Evolutionary conservation across 2,329 filamentous ascomycete species (phyloP), one percentile per base, ranked within the genome.

Genomic region (Penicillium janthinellum): DNA sequence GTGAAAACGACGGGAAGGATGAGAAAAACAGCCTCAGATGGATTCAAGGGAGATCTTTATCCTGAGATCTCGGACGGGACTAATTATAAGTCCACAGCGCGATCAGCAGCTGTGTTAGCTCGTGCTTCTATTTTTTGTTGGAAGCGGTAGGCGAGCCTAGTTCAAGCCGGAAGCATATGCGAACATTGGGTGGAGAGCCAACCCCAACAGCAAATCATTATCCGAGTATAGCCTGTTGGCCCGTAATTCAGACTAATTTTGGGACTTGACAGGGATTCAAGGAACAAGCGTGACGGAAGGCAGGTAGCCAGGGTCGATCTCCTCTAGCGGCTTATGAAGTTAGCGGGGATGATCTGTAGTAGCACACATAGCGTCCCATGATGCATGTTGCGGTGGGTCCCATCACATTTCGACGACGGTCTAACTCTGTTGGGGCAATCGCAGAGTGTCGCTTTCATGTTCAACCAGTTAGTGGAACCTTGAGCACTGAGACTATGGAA

Each of bases 1-100:
- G 67, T 62, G 65, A 66, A 71, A 70, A 67, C 65, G 64, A 65
- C 64, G 57, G 64, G 64, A 65, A 65, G 58, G 64, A 58, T 47
- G 44, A 47, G 44, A 31, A 47, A 47, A 31, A 10, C 25, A 17
- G 2, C 28, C 25, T 22, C 11, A 5, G 28, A 31, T 15, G 44
- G 44, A 25, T 31, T 25, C 22, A 47, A 28, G 22, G 8, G 28
- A 47, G 22, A 47, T 47, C 44, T 22, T 47, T 47, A 28, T 28
- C 28, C 44, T 31, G 44, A 56, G 48, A 61, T 64, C 55, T 60
- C n/a, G 59, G 61, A 63, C 59, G 55, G n/a, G 39, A 50, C 42
- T 55, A 58, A 52, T 61, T 63, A 58, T 65, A 66, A 63, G 54
- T 55, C 45, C 48, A 48, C 41, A 49, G 55, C 44, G 34, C 20